These are phyloP conservation scores for Claviceps purpurea DNA, from an alignment of 2,329 filamentous ascomycete species.

Conservation along the genomic window DNA sequence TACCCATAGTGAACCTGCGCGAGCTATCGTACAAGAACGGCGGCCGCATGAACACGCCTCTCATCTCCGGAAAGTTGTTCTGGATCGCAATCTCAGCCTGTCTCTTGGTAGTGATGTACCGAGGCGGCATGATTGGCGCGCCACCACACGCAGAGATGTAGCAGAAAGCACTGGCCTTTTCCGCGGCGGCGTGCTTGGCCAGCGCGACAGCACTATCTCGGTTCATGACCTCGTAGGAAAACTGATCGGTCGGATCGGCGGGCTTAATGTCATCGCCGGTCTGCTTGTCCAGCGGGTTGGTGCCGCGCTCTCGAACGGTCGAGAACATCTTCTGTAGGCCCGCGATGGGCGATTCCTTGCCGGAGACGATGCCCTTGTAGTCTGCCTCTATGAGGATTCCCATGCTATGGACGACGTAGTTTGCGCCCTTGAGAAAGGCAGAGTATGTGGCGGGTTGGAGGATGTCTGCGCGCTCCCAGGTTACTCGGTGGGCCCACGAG, in stretches of 20 bases:
- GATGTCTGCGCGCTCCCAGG: constrained; percentile 82
- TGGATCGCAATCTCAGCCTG: constrained; percentile 73
- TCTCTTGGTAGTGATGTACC: constrained; percentile 86
- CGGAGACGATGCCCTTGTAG: constrained; percentile 85
- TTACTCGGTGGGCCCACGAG: constrained; percentile 67
- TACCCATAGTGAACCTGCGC: constrained; percentile 67
- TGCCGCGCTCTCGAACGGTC: constrained; percentile 45
- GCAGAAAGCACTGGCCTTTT: constrained; percentile 57
- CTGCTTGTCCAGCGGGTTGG: constrained; percentile 55
- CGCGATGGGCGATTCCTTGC: constrained; percentile 66
- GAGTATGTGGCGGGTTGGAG: constrained; percentile 71
- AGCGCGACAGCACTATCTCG: constrained; percentile 75
- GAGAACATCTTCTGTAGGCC: constrained; percentile 72
- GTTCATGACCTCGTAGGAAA: constrained; percentile 98
- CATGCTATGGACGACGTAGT: constrained; percentile 87
- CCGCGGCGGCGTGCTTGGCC: constrained; percentile 58
- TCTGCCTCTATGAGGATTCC: constrained; percentile 93
- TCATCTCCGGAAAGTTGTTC: constrained; percentile 58
- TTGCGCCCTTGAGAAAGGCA: constrained; percentile 59
- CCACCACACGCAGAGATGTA: constrained; percentile 85
- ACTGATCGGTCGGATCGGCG: constrained; percentile 55
- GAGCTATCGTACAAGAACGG: constrained; percentile 83
- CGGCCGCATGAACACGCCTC: constrained; percentile 70
- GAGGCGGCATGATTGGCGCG: constrained; percentile 66
- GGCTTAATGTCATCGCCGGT: constrained; percentile 48